Base-by-base conservation (phyloP, 192 early-diverging fungal genomes). In the Pilobolus umbonatus region DNA sequence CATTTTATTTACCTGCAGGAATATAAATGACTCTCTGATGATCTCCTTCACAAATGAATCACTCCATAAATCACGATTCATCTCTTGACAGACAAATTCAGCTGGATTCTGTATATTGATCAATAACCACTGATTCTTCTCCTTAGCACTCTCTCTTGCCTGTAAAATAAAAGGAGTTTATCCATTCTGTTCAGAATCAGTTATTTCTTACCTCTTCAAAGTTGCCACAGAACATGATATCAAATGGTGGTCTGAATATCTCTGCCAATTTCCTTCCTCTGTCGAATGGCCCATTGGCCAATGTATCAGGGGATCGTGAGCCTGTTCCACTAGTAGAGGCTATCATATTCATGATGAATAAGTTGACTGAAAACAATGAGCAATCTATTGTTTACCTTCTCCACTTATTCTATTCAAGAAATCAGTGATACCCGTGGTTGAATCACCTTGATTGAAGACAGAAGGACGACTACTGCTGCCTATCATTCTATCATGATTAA, bases 21-120 rank as follows among this genome's bases (percentile, higher is more conserved):
- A 96, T 26, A 93, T 60, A 82, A 97, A 97, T 56, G 86, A 75
- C 45, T 81, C 84, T 29, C 69, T 70, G 43, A 98, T 76, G 9
- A 92, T 54, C 7, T 91, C 87, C 68, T 91, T 85, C 5, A 96
- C 87, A 12, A 72, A 66, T 17, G 61, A 28, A 46, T 92, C 76
- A 28, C 86, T 95, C 94, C 93, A 98, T 44, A 97, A 77, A 76
- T 98, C 94, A 53, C 96, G 87, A 65, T 96, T 96, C 68, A 97
- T 70, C 15, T 86, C 74, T 60, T 95, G 91, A 70, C 92, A 96
- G 19, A 78, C 68, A 72, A 97, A 96, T 42, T 95, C 91, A 0
- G 82, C 69, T 5, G 85, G 73, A 42, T 95, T 86, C 47, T 95
- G 90, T 38, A 95, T 78, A 51, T 93, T 93, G 29, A 96, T 71